Conservation (phyloP, 306 rosid species). For the Inga laurina region DNA sequence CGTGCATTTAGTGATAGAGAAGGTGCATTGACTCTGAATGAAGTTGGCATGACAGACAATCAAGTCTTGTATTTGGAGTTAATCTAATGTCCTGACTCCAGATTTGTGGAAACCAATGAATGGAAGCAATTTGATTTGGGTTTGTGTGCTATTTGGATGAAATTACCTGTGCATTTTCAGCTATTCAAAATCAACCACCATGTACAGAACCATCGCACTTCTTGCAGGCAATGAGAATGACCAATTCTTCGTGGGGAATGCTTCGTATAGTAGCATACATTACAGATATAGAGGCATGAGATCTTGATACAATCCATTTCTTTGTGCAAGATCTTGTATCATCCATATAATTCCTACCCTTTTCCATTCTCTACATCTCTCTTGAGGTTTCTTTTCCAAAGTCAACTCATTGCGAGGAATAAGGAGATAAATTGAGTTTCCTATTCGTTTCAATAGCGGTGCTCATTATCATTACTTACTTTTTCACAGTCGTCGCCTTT, state of each 20-base stretch:
- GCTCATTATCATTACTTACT: too few relatives aligned
- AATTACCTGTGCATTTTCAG: background rate
- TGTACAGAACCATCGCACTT: background rate
- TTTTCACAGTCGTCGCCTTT: too few relatives aligned
- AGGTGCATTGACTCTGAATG: constrained; percentile 59
- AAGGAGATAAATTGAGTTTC: background rate
- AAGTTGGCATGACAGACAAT: constrained; percentile 83
- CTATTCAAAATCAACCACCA: constrained; percentile 1
- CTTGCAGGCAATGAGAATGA: background rate
- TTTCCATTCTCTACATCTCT: background rate
- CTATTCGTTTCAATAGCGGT: too few relatives aligned
- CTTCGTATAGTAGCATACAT: too few relatives aligned
- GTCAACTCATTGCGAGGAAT: background rate
- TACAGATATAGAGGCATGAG: too few relatives aligned
- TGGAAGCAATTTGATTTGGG: constrained; percentile 29
- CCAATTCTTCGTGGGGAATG: too few relatives aligned
- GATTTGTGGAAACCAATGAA: constrained; percentile 22
- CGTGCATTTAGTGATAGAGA: constrained; percentile 76
- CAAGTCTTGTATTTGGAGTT: constrained; percentile 92
- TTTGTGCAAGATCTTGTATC: background rate
- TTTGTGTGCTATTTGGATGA: constrained; percentile 36
- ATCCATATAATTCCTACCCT: too few relatives aligned
- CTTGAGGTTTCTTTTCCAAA: background rate
- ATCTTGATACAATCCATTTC: background rate
- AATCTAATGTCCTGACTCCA: constrained; percentile 44